Base-by-base conservation (phyloP, 1,284 basidiomycete genomes). In the Puccinia coronata region DNA sequence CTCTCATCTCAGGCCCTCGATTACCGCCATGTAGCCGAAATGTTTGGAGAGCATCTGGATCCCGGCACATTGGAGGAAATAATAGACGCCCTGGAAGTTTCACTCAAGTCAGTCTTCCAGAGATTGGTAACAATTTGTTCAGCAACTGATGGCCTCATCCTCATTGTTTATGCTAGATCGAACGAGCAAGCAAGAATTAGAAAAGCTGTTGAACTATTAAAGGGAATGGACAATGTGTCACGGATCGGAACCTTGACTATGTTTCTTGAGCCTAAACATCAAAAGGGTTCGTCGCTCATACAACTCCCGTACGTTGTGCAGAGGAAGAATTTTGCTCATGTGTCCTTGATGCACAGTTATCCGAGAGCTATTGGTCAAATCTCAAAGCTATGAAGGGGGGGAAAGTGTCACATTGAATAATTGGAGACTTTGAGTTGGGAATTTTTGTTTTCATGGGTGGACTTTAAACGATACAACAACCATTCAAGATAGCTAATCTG, bases 41-140 rank as follows among this genome's bases (percentile, higher is more conserved):
- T 75, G 14, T 75, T 75, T 63, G 73, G 73, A 2, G 73, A 75
- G 47, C 53, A 75, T 63, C 57, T 75, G 2, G 73, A 75, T n/a
- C 73, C 73, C 12, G 55, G 63, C 16, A 57, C 55, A 28, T 31
- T 75, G 25, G 73, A 75, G 23, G 55, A 75, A 49, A 75, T 75
- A 2, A 47, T 75, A 20, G 73, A 63, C 20, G 55, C 73, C 4
- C 41, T 75, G 57, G 16, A 63, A 75, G n/a, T 59, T 20, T 31
- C 28, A 9, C 28, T 73, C 0, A 55, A 39, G 70, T 73, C 34
- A 55, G 51, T 51, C 4, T 28, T 49, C 28, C 51, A 16, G 57
- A 23, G 8, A n/a, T 36, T 39, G 4, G 12, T 55, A n/a, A n/a
- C 23, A 12, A 47, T 43, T 39, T 16, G n/a, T 28, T 9, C 51